Base-by-base conservation (phyloP, 2,329 filamentous ascomycete species). In the Fusarium burgessii region DNA sequence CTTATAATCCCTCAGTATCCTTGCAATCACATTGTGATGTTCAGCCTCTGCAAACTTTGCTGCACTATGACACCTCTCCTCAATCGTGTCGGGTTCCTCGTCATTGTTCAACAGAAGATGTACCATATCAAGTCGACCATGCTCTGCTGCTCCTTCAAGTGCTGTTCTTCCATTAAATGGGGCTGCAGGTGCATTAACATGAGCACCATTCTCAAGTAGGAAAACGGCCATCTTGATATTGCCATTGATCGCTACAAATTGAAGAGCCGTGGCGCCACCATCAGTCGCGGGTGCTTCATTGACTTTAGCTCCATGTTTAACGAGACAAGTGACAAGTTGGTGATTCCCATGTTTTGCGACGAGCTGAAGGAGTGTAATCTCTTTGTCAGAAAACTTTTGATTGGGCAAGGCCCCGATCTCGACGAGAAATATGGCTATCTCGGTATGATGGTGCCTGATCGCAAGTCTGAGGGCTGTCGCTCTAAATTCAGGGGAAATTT, bases 381-480 rank as follows among this genome's bases (percentile, higher is more conserved):
- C 23, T 23, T 23, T 5, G 23, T 23, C 5, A 23, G 23, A 23
- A 4, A 23, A 23, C 23, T 23, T 23, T 23, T 23, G 23, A 23
- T 23, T 23, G 23, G 23, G 23, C 23, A 5, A 23, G 23, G 23
- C 23, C 23, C 23, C 23, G 23, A 4, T 23, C 23, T 23, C 3
- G 5, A 54, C 7, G 6, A 54, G n/a, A 10, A 2, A 54, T 0
- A 8, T 2, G 20, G 32, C 47, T 23, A 2, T 0, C 6, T 50
- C 0, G 10, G 7, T 35, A 23, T 35, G 20, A 2, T 2, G 1
- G 0, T 6, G 3, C 0, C 0, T 0, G 18, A 50, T 0, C 6
- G 47, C 47, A 36, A 50, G 20, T 0, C 12, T 11, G 2, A 50
- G 32, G 1, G 47, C 47, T 50, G 20, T 50, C 0, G 6, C 2